Base-by-base conservation (phyloP, 2,329 filamentous ascomycete genomes). In the Fusarium veterinarium region DNA sequence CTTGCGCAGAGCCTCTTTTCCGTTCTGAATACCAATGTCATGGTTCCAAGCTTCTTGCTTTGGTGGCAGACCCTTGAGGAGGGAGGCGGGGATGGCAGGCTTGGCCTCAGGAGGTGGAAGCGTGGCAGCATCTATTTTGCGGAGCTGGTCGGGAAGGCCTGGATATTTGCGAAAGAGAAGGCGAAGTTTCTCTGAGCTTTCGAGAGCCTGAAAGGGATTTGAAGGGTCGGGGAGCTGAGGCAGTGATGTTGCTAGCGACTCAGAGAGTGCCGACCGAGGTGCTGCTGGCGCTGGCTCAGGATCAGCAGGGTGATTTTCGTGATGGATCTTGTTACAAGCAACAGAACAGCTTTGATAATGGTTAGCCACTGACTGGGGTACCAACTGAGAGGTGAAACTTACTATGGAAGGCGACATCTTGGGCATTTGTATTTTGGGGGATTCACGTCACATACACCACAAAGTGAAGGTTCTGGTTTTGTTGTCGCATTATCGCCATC, bases 371-470 rank as follows among this genome's bases (percentile, higher is more conserved):
- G 30, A 30, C 12, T 38, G 10, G 13, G n/a, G 9, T 7, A 20
- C n/a, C 9, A 16, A 19, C 20, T 30, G 33, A n/a, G 23, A 12
- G 10, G 13, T 45, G 13, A 23, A 20, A 81, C 89, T 77, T 82
- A 91, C 90, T 90, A 91, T 68, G 86, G 86, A 28, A 88, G 75
- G 52, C 84, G 80, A 77, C 90, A 92, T 33, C 84, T 84, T n/a
- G 88, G 83, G 70, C 90, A 92, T 75, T 90, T 91, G 80, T 92
- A 92, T 78, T 90, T 91, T 35, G 84, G 84, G 25, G 85, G 81
- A 8, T 84, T 84, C 38, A 79, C 76, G 33, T 86, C 78, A 78
- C 90, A 92, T 37, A 90, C 82, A 9, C 85, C 84, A 73, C 90
- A 91, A 5, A 79, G 69, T 23, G 75, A 73, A 45, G 73, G 53